Evolutionary conservation across 768 basidiomycete genomes (phyloP).

Genomic region (Auricularia sp.): DNA sequence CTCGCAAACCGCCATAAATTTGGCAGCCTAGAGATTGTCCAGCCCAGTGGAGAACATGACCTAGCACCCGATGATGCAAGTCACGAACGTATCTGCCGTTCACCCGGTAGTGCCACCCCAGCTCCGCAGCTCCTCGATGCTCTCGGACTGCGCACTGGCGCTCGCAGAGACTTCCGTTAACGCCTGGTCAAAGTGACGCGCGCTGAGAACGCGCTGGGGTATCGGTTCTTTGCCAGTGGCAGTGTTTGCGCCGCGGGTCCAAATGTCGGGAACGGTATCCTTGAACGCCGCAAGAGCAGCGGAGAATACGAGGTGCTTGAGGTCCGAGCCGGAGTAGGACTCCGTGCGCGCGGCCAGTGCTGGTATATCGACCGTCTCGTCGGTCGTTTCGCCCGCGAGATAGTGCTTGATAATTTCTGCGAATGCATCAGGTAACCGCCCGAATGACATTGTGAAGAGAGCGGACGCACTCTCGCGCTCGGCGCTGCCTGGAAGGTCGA

Average conservation of each 20-base stretch:
- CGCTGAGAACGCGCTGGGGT: neutral
- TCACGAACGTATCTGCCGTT: no score
- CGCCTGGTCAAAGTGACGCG: neutral
- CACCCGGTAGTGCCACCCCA: no score
- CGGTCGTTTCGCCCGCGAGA: neutral
- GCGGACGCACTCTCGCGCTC: constrained; percentile 20
- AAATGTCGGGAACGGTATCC: neutral
- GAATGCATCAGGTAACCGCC: neutral
- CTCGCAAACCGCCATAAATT: no score
- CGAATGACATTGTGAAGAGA: neutral
- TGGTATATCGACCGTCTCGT: neutral
- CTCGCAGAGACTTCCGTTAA: neutral
- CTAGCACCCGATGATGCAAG: no score
- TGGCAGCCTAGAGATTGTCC: no score
- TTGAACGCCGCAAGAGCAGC: constrained; percentile 3
- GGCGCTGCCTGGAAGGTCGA: constrained; percentile 22
- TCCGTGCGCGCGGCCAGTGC: neutral
- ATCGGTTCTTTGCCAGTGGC: neutral
- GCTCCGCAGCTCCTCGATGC: no score
- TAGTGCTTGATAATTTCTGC: neutral
- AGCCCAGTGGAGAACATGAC: no score
- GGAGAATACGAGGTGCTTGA: constrained; percentile 1
- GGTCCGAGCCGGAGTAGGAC: constrained; percentile 1
- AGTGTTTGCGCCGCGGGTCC: neutral
- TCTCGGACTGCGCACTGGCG: no score